phyloP scores from a whole-genome alignment of 2,329 filamentous ascomycete species.

The Neonectria faginata region DNA sequence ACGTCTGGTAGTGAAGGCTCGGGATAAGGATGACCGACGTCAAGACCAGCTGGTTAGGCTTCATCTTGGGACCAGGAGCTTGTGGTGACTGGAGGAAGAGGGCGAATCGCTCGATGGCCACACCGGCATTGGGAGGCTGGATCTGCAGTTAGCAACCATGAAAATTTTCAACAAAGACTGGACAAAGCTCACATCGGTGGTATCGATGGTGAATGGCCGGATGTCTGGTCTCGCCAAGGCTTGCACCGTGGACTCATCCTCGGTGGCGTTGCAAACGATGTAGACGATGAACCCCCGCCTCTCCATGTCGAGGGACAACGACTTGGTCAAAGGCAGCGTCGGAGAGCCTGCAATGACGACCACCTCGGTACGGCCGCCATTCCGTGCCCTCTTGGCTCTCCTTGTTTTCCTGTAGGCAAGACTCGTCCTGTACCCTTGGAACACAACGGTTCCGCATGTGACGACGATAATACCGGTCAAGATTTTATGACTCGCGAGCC shows the following conservation, averaged over 20 bases:
- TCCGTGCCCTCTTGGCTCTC: conserved; percentile 81
- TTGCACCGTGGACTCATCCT: conserved; percentile 85
- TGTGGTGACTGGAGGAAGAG: conserved; percentile 80
- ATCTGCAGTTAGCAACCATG: conserved; percentile 9
- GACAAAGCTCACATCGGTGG: conserved; percentile 74
- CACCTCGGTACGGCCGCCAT: conserved; percentile 89
- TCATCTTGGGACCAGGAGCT: conserved; percentile 79
- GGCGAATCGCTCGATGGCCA: conserved; percentile 78
- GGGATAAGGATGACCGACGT: conserved; percentile 87
- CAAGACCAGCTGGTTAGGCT: conserved; percentile 79
- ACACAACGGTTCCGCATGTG: conserved; percentile 74
- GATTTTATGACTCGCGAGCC: conserved; percentile 79
- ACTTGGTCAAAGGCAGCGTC: conserved; percentile 83
- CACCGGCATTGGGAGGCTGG: conserved; percentile 75
- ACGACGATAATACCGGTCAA: conserved; percentile 78
- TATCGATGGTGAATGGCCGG: conserved; percentile 82
- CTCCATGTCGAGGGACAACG: conserved; percentile 87
- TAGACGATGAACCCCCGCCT: conserved; percentile 93
- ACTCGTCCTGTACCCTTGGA: conserved; percentile 61
- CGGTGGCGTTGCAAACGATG: conserved; percentile 84
- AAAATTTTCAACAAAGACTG: neutral
- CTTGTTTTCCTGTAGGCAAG: conserved; percentile 74
- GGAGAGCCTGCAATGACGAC: conserved; percentile 89
- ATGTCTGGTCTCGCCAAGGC: conserved; percentile 84
- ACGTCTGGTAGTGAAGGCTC: conserved; percentile 81